Conservation (phyloP, 345 rosid species). For the Ricinus communis region DNA sequence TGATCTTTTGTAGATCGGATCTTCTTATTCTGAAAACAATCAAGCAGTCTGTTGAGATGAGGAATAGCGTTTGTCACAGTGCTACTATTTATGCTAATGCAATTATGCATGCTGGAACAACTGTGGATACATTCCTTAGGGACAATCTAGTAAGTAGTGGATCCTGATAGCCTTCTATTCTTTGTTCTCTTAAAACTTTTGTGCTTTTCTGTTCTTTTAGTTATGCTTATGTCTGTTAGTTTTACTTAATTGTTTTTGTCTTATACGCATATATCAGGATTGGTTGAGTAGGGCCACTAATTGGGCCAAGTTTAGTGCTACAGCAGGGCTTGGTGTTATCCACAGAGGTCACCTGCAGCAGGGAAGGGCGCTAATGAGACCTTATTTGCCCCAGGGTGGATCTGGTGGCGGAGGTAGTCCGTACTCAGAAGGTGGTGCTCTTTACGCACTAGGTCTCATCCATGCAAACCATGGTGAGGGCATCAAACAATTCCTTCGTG, state of each 20-base stretch:
- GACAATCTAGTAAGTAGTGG: conserved; percentile 74
- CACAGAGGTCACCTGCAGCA: conserved; percentile 96
- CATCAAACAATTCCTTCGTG: conserved; percentile 92
- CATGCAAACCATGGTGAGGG: conserved; percentile 99
- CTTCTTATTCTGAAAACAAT: conserved; percentile 90
- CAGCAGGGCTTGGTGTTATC: conserved; percentile 98
- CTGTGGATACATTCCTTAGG: conserved; percentile 97
- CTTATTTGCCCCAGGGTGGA: conserved; percentile 97
- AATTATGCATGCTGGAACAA: conserved; percentile 99
- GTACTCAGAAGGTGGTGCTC: conserved; percentile 98
- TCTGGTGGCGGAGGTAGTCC: conserved; percentile 97
- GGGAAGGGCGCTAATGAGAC: conserved; percentile 97
- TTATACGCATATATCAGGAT: conserved; percentile 55
- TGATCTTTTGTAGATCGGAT: conserved; percentile 69
- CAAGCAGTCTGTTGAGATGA: conserved; percentile 97
- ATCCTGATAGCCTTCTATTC: conserved; percentile 6
- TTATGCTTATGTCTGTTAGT: background rate
- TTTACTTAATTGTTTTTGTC: conserved; percentile 12
- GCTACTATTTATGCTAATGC: conserved; percentile 99
- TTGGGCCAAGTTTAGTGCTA: conserved; percentile 99
- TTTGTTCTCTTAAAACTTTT: background rate
- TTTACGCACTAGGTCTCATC: conserved; percentile 96
- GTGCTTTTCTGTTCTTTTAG: background rate
- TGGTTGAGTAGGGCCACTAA: conserved; percentile 99
- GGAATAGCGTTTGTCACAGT: conserved; percentile 98